Base-by-base conservation (phyloP, 208 protist genomes). In the Wallacemonas rigidus region DNA sequence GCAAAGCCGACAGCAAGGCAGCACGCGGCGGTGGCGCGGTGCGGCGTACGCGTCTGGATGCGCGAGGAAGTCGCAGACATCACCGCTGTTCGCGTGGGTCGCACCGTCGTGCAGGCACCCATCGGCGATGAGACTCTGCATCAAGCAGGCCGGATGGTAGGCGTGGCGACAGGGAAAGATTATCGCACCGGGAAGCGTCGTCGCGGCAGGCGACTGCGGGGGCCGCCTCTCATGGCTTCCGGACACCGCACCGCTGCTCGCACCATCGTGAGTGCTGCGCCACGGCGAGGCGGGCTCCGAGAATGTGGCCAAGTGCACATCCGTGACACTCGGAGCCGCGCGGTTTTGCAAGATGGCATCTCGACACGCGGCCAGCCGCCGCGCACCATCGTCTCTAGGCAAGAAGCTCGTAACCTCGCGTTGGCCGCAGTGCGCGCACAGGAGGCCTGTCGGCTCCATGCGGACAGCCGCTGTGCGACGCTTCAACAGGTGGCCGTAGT, bases 91-190 rank as follows among this genome's bases (percentile, higher is more conserved):
- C 44, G 45, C 39, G 36, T 48, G 26, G 26, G 26, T 51, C 15
- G 2, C 4, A 41, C 26, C 39, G 5, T 53, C 63, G 15, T 51
- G 26, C 51, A 83, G 48, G 7, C 58, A 57, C 12, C 74, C 68
- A 44, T 76, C 75, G 5, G 57, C 70, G 15, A 64, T 41, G 38
- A 89, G 36, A 63, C 79, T 89, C 54, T 72, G 70, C 56, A 88
- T 48, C 11, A 93, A 77, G 67, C 89, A 94, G 17, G 38, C 53
- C 0, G 79, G 73, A 71, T 94, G 89, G 69, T 87, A 92, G 9
- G 72, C 61, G 65, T 94, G 89, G 40, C 72, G 75, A 50, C 89
- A 94, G 5, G 63, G 58, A 77, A 94, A 94, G 15, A 84, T 71
- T 1, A 89, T 74, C 62, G 81, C 54, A 64, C 70, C 76, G 12